Evolutionary conservation across 129 eudicot genomes (phyloP).

Genomic region (Flaveria trinervia): DNA sequence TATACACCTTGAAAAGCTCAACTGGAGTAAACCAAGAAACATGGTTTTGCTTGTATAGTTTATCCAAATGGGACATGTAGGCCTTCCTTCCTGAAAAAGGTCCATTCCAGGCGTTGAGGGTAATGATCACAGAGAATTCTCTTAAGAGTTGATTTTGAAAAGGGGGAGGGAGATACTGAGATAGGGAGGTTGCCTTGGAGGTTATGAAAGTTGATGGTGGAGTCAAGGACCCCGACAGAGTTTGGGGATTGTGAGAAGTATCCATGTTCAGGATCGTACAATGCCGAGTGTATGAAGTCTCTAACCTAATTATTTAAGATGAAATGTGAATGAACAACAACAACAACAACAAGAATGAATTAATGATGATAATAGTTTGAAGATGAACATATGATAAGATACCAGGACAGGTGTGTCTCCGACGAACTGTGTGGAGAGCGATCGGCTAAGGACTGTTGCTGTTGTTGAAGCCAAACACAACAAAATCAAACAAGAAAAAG

Average conservation of each 20-base stretch:
- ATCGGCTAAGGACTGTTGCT: background rate
- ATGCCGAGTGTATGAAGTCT: constrained; percentile 86
- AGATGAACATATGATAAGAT: constrained; percentile 23
- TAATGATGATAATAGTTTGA: background rate
- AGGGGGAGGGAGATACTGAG: too few relatives aligned
- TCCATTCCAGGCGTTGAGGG: too few relatives aligned
- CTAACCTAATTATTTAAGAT: constrained; percentile 55
- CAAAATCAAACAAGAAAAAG: too few relatives aligned
- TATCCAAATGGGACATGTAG: constrained; percentile 70
- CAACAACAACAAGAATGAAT: too few relatives aligned
- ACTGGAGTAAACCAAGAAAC: constrained; percentile 98
- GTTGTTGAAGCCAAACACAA: too few relatives aligned
- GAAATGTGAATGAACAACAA: too few relatives aligned
- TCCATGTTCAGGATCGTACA: constrained; percentile 81
- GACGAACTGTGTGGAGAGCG: constrained; percentile 46
- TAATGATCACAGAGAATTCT: too few relatives aligned
- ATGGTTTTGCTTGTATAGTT: constrained; percentile 86
- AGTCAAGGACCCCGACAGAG: constrained; percentile 90
- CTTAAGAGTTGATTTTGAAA: too few relatives aligned
- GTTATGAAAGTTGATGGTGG: constrained; percentile 67
- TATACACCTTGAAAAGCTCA: constrained; percentile 95
- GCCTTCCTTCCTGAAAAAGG: constrained; percentile 77
- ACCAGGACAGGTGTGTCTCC: constrained; percentile 71
- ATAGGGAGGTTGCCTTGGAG: constrained; percentile 55
- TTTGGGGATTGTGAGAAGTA: constrained; percentile 78